Evolutionary conservation across 2,329 filamentous ascomycete genomes (phyloP).

Genomic region (Aspergillus hortae): DNA sequence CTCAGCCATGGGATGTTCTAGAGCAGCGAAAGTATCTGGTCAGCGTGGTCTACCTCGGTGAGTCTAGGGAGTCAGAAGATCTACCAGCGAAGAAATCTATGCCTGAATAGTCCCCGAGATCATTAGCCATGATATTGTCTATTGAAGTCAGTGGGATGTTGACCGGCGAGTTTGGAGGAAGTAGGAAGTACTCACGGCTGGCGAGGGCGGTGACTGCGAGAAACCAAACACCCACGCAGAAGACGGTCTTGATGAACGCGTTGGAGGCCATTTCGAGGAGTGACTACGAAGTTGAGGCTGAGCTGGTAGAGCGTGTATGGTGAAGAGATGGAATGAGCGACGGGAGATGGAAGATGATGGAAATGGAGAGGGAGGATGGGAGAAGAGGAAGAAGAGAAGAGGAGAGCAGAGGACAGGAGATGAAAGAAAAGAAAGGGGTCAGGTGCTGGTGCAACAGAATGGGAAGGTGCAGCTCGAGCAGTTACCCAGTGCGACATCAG

Average conservation of each 20-base stretch:
- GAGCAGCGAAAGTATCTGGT: no score
- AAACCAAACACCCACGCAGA: slow-evolving; percentile 21
- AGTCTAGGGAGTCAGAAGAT: no score
- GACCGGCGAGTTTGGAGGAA: neutral
- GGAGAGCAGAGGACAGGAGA: neutral
- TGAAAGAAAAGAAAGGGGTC: slow-evolving; percentile 3
- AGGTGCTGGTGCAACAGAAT: neutral
- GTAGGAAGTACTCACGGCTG: slow-evolving; percentile 17
- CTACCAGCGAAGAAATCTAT: no score
- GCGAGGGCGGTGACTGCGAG: slow-evolving; percentile 13
- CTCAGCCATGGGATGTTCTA: no score
- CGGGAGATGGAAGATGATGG: neutral
- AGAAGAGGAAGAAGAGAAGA: neutral
- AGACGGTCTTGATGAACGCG: slow-evolving; percentile 13
- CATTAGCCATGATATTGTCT: neutral
- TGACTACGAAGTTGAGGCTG: neutral
- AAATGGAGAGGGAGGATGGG: slow-evolving; percentile 2
- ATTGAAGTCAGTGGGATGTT: neutral
- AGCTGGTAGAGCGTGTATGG: neutral
- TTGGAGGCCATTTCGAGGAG: slow-evolving; percentile 8
- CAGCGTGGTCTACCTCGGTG: no score
- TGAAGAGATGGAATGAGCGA: neutral
- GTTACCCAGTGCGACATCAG: neutral
- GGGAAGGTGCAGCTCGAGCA: neutral
- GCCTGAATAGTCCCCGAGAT: neutral